These are phyloP conservation scores for Helicocarpus griseus DNA, from an alignment of 2,329 filamentous ascomycete species.

Conservation along the genomic window DNA sequence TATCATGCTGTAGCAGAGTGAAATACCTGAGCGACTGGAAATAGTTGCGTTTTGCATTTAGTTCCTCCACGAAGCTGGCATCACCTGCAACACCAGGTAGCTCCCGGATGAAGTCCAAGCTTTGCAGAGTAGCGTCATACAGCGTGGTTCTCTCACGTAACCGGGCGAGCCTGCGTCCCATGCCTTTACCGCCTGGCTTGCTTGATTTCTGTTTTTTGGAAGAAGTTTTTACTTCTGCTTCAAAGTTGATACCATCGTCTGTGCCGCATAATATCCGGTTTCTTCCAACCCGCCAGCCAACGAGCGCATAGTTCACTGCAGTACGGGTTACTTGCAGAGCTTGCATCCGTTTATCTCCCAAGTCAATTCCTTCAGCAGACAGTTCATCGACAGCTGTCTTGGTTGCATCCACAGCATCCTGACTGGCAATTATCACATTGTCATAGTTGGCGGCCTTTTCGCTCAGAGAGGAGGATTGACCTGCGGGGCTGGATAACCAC, in stretches of 20 bases:
- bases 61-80: conserved; percentile 59
- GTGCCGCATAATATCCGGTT: conserved; percentile 82
- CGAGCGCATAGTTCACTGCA: conserved; percentile 85
- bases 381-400: conserved; percentile 90
- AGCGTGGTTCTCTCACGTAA: conserved; percentile 80
- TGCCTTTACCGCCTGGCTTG: conserved; percentile 51
- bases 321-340: conserved; percentile 85
- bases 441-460: conserved; percentile 84
- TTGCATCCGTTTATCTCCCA: conserved; percentile 81
- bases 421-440: conserved; percentile 76
- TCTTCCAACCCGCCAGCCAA: conserved; percentile 88
- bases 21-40: conserved; percentile 76
- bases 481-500: conserved; percentile 35
- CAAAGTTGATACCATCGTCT: conserved; percentile 61
- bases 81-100: conserved; percentile 85
- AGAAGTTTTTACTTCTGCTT: conserved; percentile 37
- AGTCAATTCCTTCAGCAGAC: conserved; percentile 68
- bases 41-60: conserved; percentile 71
- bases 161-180: conserved; percentile 65
- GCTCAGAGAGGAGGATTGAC: conserved; percentile 32
- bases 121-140: conserved; percentile 85
- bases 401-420: conserved; percentile 88
- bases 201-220: conserved; percentile 38
- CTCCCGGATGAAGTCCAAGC: conserved; percentile 79
- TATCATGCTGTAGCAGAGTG: not conserved